Base-by-base conservation (phyloP, 2,329 filamentous ascomycete genomes). In the Blastomyces silverae region DNA sequence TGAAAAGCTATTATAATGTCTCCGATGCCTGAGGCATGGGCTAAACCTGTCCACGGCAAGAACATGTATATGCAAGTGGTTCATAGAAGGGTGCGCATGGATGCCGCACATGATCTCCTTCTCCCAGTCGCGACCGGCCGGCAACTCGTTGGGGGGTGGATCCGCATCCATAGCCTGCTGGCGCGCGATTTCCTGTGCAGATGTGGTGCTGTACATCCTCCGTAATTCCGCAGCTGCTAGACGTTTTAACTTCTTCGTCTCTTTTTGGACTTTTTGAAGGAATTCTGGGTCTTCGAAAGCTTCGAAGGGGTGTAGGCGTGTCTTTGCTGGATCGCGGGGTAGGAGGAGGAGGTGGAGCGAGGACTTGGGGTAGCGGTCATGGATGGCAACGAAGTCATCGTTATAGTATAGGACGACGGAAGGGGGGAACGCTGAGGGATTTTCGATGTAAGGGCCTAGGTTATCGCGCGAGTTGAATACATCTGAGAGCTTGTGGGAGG, bases 1-100 rank as follows among this genome's bases (percentile, higher is more conserved):
- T 42, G 85, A 87, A 77, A 97, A 97, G 68, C 89, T 94, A 73
- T 94, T 91, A 78, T 97, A 97, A 78, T 97, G 94, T 75, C 92
- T 93, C 68, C 87, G 83, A 73, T 93, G 87, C 78, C 88, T 90
- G 76, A 97, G 69, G 57, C 82, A 83, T 13, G 84, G 82, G 48
- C 88, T 91, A 70, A 86, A 82, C 82, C 90, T 88, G 74, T 99
- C 94, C 22, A 85, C 81, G 50, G 89, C 91, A 65, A 97, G 78
- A 39, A 97, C 86, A 76, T 99, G 94, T 3, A 97, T 82, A 77
- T 99, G 94, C 64, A 97, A 74, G 75, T 97, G 91, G 68, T 85
- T 88, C 94, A 99, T 97, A 64, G 89, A 92, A 2, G 94, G 94
- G 69, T 88, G 86, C 2, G 91, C 89, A 78, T 99, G 94, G 8